A percentile compares a stretch with the other conserved stretches of the same genome.
These are phyloP conservation scores for Penicillium sp. DNA, from an alignment of 2,329 filamentous ascomycete species.

Conservation along the genomic window DNA sequence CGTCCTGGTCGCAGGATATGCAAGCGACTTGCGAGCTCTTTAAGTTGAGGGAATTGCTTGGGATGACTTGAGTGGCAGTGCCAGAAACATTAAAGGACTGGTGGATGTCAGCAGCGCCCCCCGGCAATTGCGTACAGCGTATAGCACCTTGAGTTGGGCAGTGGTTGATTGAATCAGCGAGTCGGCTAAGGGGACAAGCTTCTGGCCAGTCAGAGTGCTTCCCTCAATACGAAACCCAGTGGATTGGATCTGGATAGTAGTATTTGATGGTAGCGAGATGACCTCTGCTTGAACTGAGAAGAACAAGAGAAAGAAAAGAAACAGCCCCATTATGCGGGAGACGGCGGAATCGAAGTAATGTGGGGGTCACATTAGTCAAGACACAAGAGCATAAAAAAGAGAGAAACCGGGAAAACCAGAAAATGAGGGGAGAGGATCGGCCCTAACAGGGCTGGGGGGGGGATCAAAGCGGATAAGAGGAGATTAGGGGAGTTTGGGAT, in stretches of 20 bases:
- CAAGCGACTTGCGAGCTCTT: slow-evolving; percentile 38
- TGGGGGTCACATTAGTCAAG: slow-evolving; percentile 22
- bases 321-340: slow-evolving; percentile 16
- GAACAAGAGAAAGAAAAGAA: slow-evolving; percentile 15
- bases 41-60: slow-evolving; percentile 31
- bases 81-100: slow-evolving; percentile 33
- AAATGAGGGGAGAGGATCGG: slow-evolving; percentile 27
- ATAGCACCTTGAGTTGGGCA: slow-evolving; percentile 24
- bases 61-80: slow-evolving; percentile 29
- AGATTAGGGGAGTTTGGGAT: neutral
- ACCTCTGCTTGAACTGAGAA: slow-evolving; percentile 19
- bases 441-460: slow-evolving; percentile 13
- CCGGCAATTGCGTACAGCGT: neutral
- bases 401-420: slow-evolving; percentile 20
- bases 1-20: slow-evolving; percentile 43
- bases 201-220: slow-evolving; percentile 19
- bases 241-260: slow-evolving; percentile 22
- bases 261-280: slow-evolving; percentile 33
- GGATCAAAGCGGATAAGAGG: slow-evolving; percentile 23
- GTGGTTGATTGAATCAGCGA: slow-evolving; percentile 21
- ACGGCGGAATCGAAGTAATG: slow-evolving; percentile 10
- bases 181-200: slow-evolving; percentile 31
- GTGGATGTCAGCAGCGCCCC: slow-evolving; percentile 7
- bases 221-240: slow-evolving; percentile 28
- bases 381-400: slow-evolving; percentile 15